phyloP scores from a whole-genome alignment of 2,329 filamentous ascomycete species.

The Penicillium griseofulvum region DNA sequence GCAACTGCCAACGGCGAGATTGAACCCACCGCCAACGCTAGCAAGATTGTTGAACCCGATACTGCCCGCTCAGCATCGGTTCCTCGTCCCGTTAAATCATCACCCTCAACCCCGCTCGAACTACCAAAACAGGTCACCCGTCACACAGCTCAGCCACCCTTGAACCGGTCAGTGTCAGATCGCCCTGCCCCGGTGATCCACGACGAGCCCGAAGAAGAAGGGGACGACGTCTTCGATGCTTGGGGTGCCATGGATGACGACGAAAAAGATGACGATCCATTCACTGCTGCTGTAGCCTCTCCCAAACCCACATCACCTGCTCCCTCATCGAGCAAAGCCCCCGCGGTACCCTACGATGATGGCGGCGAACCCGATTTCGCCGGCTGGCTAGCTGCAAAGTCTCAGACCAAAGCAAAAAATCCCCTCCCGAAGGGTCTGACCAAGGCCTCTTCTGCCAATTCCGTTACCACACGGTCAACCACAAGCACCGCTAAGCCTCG shows the following conservation, averaged over 20 bases:
- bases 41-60: slow-evolving; percentile 45
- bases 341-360: slow-evolving; percentile 67
- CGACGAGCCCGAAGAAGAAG: slow-evolving; percentile 47
- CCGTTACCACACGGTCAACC: slow-evolving; percentile 39
- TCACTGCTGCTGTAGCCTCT: slow-evolving; percentile 34
- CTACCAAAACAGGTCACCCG: slow-evolving; percentile 24
- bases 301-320: slow-evolving; percentile 25
- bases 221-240: slow-evolving; percentile 65
- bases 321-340: slow-evolving; percentile 29
- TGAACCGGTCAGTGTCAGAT: slow-evolving; percentile 43
- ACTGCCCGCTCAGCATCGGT: slow-evolving; percentile 48
- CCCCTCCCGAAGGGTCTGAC: slow-evolving; percentile 77
- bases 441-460: slow-evolving; percentile 52
- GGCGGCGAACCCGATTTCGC: slow-evolving; percentile 91
- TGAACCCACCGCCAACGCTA: slow-evolving; percentile 56
- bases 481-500: slow-evolving; percentile 48
- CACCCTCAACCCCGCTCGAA: slow-evolving; percentile 26
- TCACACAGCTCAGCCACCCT: slow-evolving; percentile 27
- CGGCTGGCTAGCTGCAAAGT: slow-evolving; percentile 87
- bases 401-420: slow-evolving; percentile 68
- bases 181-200: slow-evolving; percentile 40
- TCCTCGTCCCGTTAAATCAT: slow-evolving; percentile 41
- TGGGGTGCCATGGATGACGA: slow-evolving; percentile 69
- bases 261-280: slow-evolving; percentile 46
- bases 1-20: slow-evolving; percentile 84